Conservation (phyloP, 2,329 filamentous ascomycete species). For the Ilyonectria sp. region DNA sequence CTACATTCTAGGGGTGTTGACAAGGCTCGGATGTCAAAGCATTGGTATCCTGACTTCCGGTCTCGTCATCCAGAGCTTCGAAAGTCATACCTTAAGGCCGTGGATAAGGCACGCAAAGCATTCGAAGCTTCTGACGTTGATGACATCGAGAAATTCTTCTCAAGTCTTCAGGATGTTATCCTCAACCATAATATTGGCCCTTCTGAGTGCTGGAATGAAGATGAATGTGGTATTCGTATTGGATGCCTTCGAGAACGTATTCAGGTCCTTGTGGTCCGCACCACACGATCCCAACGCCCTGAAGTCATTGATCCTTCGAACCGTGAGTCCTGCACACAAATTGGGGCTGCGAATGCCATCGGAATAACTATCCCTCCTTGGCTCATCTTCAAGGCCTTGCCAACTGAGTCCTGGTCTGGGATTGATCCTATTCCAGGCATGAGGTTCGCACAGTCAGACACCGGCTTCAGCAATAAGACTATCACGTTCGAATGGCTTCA, state of each 20-base stretch:
- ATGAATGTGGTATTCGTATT: not conserved
- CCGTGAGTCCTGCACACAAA: conserved; percentile 2
- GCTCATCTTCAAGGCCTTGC: conserved; percentile 4
- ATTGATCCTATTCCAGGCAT: not conserved
- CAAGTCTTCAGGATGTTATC: not conserved
- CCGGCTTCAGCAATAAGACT: conserved; percentile 1
- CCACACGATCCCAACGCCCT: not conserved
- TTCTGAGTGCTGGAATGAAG: conserved; percentile 4
- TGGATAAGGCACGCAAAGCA: conserved; percentile 13
- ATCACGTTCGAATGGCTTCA: conserved; percentile 2
- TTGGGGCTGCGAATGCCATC: not conserved
- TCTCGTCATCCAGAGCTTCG: conserved; percentile 18
- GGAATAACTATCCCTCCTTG: not conserved
- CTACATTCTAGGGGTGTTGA: not conserved
- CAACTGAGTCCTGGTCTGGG: not conserved
- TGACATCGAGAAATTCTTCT: not conserved
- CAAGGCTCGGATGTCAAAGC: not conserved
- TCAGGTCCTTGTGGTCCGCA: not conserved
- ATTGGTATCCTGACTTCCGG: conserved; percentile 13
- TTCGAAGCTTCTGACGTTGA: conserved; percentile 4
- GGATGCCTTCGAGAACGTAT: conserved; percentile 4
- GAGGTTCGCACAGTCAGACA: conserved; percentile 14
- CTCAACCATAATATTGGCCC: not conserved
- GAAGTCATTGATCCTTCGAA: not conserved
- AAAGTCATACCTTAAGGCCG: conserved; percentile 13